These are phyloP conservation scores for Sherardia arvensis DNA, from an alignment of 257 asterid genomes.

Conservation along the genomic window DNA sequence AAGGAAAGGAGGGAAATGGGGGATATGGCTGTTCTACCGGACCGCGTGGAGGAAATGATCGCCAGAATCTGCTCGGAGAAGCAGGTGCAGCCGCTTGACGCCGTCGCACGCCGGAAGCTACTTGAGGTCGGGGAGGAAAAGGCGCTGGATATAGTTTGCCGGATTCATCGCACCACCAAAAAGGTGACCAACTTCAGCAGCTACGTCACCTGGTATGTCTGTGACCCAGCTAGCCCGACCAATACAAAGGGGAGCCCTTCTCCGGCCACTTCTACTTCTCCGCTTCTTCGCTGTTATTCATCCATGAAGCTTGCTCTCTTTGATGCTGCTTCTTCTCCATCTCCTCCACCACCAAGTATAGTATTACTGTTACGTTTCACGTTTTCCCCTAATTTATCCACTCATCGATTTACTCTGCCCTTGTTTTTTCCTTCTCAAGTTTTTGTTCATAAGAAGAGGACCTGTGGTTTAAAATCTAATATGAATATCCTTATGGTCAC, in stretches of 20 bases:
- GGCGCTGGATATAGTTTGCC: conserved; percentile 14
- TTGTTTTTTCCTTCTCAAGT: too few relatives aligned
- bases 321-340: background rate
- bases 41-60: background rate
- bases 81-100: background rate
- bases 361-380: too few relatives aligned
- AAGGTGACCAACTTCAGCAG: background rate
- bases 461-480: too few relatives aligned
- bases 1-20: background rate
- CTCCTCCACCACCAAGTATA: background rate
- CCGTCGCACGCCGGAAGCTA: conserved; percentile 18
- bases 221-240: background rate
- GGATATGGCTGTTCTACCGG: background rate
- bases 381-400: background rate
- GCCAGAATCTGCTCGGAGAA: background rate
- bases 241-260: background rate
- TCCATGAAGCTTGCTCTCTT: background rate
- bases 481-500: too few relatives aligned
- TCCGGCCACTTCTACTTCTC: background rate
- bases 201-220: background rate
- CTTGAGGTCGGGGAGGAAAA: conserved; percentile 24
- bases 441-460: too few relatives aligned
- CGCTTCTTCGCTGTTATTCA: background rate
- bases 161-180: background rate
- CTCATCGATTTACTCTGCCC: too few relatives aligned